Percentiles rank a stretch among this genome's conserved stretches.
Conservation (phyloP, 306 rosid genomes). For the Biancaea sappan region DNA sequence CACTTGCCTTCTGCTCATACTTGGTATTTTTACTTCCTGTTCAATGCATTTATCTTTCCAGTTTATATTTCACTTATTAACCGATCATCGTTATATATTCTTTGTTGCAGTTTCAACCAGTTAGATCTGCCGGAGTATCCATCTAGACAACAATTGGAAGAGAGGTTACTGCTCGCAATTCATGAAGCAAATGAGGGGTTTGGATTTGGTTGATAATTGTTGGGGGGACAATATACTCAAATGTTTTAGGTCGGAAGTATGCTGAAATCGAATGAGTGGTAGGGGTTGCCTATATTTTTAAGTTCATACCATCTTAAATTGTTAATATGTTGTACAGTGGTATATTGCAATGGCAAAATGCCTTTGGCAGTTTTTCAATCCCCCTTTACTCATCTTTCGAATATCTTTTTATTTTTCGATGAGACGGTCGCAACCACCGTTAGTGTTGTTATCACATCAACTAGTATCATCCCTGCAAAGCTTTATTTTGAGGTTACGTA, state of each 20-base stretch:
- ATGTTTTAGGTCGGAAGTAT: constrained; percentile 55
- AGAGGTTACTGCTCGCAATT: constrained; percentile 86
- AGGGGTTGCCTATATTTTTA: constrained; percentile 50
- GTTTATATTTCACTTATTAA: not conserved
- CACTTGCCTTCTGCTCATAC: constrained; percentile 99
- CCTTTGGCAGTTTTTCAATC: constrained; percentile 67
- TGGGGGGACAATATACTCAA: constrained; percentile 19
- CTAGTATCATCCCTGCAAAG: not conserved
- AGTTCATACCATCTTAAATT: constrained; percentile 41
- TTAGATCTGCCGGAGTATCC: constrained; percentile 97
- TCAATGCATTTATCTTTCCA: not conserved
- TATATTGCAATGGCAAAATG: constrained; percentile 61
- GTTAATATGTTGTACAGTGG: constrained; percentile 83
- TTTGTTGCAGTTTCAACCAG: constrained; percentile 88
- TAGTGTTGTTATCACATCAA: not conserved
- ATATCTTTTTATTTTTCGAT: not conserved
- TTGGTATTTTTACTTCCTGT: constrained; percentile 51
- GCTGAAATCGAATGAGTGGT: constrained; percentile 52
- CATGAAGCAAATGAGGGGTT: constrained; percentile 97
- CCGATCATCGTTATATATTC: not conserved
- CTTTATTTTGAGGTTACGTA: not conserved
- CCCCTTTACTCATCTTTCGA: not conserved
- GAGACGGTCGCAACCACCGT: not conserved
- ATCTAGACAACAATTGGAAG: constrained; percentile 85
- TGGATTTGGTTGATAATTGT: constrained; percentile 73